Evolutionary conservation across 2,329 filamentous ascomycete species (phyloP).

Genomic region (Davidsoniella eucalypti): DNA sequence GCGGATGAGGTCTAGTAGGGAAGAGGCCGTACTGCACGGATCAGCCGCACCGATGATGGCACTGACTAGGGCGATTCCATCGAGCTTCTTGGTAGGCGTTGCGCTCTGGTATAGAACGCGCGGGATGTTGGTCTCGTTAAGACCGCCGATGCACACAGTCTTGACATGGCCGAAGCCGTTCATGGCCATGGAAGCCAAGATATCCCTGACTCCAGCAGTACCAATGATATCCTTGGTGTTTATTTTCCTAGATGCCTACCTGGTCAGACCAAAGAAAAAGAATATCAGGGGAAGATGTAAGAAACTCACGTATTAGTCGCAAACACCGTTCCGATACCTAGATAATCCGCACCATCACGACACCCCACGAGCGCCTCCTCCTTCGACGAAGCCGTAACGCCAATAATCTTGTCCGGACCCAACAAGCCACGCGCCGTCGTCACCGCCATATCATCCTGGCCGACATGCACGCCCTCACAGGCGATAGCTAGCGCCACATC

Average conservation of each 20-base stretch:
- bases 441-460: conserved; percentile 82
- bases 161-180: conserved; percentile 30
- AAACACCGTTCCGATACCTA: conserved; percentile 82
- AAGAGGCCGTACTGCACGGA: conserved; percentile 43
- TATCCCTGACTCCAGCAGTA: conserved; percentile 38
- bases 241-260: conserved; percentile 39
- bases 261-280: conserved; percentile 7
- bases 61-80: conserved; percentile 78
- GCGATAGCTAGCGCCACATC: conserved; percentile 75
- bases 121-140: conserved; percentile 62
- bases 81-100: conserved; percentile 39
- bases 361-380: conserved; percentile 60
- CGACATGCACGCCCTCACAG: conserved; percentile 85
- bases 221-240: conserved; percentile 60
- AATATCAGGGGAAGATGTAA: conserved; percentile 1
- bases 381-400: conserved; percentile 63
- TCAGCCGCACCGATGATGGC: conserved; percentile 63
- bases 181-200: conserved; percentile 39
- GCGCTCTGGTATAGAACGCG: conserved; percentile 56
- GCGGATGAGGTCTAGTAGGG: conserved; percentile 39
- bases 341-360: conserved; percentile 65
- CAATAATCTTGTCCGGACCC: conserved; percentile 65
- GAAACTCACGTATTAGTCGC: conserved; percentile 56
- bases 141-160: conserved; percentile 76
- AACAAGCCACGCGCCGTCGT: conserved; percentile 53